phyloP scores from a whole-genome alignment of 768 basidiomycete species.

The Crassisporium funariophilum region DNA sequence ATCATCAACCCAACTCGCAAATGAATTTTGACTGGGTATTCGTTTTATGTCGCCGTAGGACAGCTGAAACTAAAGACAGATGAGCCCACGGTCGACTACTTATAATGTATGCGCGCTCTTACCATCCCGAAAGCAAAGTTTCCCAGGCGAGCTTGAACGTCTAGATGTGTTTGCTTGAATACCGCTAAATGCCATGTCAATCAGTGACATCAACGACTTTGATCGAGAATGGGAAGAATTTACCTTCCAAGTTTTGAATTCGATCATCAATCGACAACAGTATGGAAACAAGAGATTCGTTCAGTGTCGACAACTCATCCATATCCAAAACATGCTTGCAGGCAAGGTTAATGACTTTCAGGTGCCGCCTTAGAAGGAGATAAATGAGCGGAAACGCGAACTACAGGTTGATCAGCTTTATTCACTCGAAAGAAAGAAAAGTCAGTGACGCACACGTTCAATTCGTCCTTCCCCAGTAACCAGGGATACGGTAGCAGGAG shows the following conservation, averaged over 20 bases:
- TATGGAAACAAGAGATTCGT: background rate
- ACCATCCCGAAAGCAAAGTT: slow-evolving; percentile 11
- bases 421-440: background rate
- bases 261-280: slow-evolving; percentile 2
- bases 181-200: background rate
- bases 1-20: slow-evolving; percentile 29
- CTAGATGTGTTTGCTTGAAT: slow-evolving; percentile 7
- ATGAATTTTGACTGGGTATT: slow-evolving; percentile 31
- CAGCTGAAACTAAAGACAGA: slow-evolving; percentile 28
- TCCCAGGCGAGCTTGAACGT: slow-evolving; percentile 4
- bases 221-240: background rate
- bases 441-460: slow-evolving; percentile 8
- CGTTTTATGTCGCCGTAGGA: slow-evolving; percentile 35
- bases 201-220: background rate
- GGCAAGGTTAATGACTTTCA: background rate
- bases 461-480: slow-evolving; percentile 6
- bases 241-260: slow-evolving; percentile 8
- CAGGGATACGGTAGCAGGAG: slow-evolving; percentile 2
- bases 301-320: background rate
- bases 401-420: background rate
- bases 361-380: slow-evolving; percentile 3
- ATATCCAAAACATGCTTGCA: background rate
- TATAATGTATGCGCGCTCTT: too few relatives aligned
- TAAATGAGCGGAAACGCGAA: slow-evolving; percentile 8
- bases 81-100: too few relatives aligned